These are phyloP conservation scores for Eruca vesicaria DNA, from an alignment of 441 rosid genomes.

Conservation along the genomic window DNA sequence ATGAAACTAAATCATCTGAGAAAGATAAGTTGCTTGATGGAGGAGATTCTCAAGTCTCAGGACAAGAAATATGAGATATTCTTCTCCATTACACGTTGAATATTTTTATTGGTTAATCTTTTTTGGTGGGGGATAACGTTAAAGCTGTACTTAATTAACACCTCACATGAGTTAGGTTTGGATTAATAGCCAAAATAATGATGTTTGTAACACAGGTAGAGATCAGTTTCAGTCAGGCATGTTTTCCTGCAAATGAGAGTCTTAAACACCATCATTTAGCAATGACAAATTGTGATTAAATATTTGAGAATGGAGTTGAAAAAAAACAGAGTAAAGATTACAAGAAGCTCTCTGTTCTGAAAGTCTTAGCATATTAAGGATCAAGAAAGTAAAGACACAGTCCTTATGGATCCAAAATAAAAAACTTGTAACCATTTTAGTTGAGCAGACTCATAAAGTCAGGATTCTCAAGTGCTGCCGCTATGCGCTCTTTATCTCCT, in stretches of 20 bases:
- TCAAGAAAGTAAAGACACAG: not conserved
- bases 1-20: conserved; percentile 42
- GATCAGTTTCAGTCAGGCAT: not conserved
- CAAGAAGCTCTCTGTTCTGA: not conserved
- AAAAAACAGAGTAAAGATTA: not conserved
- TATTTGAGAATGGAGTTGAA: not conserved
- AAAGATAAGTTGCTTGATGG: conserved; percentile 21
- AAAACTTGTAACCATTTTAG: conserved; percentile 47
- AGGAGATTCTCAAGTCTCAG: conserved; percentile 3
- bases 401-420: not conserved
- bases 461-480: conserved; percentile 84
- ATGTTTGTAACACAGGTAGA: not conserved
- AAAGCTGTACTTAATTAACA: conserved; percentile 11
- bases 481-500: conserved; percentile 77
- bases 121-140: not conserved
- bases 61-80: not conserved
- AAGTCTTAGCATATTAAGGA: too few species aligned
- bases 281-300: not conserved
- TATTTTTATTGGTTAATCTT: not conserved
- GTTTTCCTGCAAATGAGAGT: not conserved
- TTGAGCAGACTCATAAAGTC: conserved; percentile 65
- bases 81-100: conserved; percentile 13
- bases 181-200: not conserved
- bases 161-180: conserved; percentile 14
- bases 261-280: not conserved